Conservation (phyloP, 2,329 filamentous ascomycete species). For the Aspergillus terreus region DNA sequence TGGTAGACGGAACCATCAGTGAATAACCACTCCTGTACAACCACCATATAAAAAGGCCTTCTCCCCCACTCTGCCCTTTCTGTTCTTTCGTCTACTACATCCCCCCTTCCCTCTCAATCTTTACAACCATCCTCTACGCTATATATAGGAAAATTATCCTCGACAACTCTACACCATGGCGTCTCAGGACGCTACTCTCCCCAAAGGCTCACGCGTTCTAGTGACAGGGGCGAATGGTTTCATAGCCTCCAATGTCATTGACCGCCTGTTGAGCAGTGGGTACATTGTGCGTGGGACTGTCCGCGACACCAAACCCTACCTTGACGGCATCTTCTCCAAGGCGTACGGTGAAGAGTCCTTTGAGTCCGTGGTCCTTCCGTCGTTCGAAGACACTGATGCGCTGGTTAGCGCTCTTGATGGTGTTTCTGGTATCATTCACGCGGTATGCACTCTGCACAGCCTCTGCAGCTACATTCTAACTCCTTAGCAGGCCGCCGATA, state of each 20-base stretch:
- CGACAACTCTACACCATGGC: neutral
- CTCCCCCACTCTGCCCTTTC: too few species aligned
- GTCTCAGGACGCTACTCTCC: slow-evolving; percentile 9
- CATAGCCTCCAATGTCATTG: slow-evolving; percentile 39
- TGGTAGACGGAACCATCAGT: too few species aligned
- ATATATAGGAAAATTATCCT: too few species aligned
- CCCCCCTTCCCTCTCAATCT: too few species aligned
- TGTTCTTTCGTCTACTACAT: too few species aligned
- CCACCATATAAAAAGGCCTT: too few species aligned
- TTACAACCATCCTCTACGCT: too few species aligned
- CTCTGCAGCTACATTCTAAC: neutral
- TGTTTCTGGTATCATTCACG: neutral
- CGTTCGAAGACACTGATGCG: neutral
- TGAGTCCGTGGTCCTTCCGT: neutral
- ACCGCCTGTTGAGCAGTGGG: slow-evolving; percentile 38
- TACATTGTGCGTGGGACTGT: slow-evolving; percentile 44
- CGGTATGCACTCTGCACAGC: neutral
- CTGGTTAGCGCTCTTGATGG: neutral
- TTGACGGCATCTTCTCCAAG: slow-evolving; percentile 23
- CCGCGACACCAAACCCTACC: slow-evolving; percentile 33
- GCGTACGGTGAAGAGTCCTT: slow-evolving; percentile 7
- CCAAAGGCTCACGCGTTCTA: slow-evolving; percentile 26
- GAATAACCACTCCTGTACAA: too few species aligned
- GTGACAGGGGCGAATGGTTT: slow-evolving; percentile 47
- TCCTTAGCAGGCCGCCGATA: slow-evolving; percentile 6